Evolutionary conservation across 441 rosid species (phyloP).

Genomic region (Populus hybrid): DNA sequence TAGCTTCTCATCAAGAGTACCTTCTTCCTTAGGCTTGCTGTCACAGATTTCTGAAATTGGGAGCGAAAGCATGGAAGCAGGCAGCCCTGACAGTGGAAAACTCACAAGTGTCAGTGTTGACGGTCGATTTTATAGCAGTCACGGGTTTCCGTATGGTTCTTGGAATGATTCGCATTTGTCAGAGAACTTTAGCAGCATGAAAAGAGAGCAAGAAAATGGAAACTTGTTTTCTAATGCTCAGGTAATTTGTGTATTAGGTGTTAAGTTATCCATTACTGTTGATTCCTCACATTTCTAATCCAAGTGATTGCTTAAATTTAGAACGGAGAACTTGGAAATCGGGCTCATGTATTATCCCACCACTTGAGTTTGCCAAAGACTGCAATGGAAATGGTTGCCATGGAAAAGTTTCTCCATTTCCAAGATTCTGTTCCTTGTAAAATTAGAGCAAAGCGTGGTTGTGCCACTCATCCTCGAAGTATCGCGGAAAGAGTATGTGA

Average conservation of each 20-base stretch:
- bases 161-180: conserved; percentile 43
- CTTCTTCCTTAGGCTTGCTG: conserved; percentile 67
- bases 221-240: conserved; percentile 28
- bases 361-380: conserved; percentile 66
- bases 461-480: conserved; percentile 98
- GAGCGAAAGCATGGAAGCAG: conserved; percentile 26
- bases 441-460: conserved; percentile 89
- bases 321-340: conserved; percentile 56
- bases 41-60: conserved; percentile 61
- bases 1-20: conserved; percentile 52
- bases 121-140: conserved; percentile 22
- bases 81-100: conserved; percentile 32
- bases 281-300: conserved; percentile 7
- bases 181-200: conserved; percentile 31
- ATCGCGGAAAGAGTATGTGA: conserved; percentile 82
- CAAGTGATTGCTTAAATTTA: conserved; percentile 17
- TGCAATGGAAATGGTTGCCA: conserved; percentile 47
- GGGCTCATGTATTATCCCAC: conserved; percentile 49
- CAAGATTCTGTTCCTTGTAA: conserved; percentile 93
- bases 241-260: conserved; percentile 24
- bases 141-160: conserved; percentile 35
- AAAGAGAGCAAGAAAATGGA: conserved; percentile 30
- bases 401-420: conserved; percentile 61
- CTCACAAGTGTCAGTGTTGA: conserved; percentile 23
- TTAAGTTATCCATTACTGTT: not conserved